Percentiles rank a stretch among this genome's conserved stretches.
Conservation (phyloP, 371 early-diverging fungal species). For the Smittium culicis region DNA sequence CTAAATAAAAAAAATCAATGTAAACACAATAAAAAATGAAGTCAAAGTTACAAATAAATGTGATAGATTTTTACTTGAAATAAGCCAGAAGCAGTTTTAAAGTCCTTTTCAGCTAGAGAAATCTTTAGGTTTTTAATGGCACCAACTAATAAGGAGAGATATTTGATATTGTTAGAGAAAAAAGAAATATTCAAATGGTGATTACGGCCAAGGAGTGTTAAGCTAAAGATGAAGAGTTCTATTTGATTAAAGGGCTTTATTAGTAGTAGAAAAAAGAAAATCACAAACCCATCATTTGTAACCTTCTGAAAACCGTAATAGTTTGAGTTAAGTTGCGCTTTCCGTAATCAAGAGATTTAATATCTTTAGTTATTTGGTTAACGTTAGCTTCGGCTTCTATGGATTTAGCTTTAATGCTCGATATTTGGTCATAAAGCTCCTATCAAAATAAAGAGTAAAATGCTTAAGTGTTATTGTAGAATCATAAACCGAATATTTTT, state of each 20-base stretch:
- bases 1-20: not conserved
- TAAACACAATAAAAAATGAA: no score
- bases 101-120: not conserved
- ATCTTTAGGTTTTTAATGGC: not conserved
- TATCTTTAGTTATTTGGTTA: slow-evolving; percentile 86
- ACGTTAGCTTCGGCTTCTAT: slow-evolving; percentile 74
- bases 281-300: slow-evolving; percentile 87
- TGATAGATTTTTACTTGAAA: not conserved
- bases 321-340: slow-evolving; percentile 75
- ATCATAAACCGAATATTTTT: no score
- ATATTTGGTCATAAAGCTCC: slow-evolving; percentile 63
- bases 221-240: no score
- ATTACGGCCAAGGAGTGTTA: no score
- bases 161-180: no score
- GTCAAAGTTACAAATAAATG: no score
- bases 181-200: no score
- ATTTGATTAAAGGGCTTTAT: no score
- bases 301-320: slow-evolving; percentile 63
- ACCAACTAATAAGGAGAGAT: no score
- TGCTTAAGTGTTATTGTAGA: no score
- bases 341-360: slow-evolving; percentile 82
- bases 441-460: no score
- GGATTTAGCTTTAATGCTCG: slow-evolving; percentile 70
- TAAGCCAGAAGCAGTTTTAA: not conserved
- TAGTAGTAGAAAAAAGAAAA: no score